A percentile compares a stretch with the other conserved stretches of the same genome.
Evolutionary conservation across 305 asterid species (phyloP).

Genomic region (Lippia alba): DNA sequence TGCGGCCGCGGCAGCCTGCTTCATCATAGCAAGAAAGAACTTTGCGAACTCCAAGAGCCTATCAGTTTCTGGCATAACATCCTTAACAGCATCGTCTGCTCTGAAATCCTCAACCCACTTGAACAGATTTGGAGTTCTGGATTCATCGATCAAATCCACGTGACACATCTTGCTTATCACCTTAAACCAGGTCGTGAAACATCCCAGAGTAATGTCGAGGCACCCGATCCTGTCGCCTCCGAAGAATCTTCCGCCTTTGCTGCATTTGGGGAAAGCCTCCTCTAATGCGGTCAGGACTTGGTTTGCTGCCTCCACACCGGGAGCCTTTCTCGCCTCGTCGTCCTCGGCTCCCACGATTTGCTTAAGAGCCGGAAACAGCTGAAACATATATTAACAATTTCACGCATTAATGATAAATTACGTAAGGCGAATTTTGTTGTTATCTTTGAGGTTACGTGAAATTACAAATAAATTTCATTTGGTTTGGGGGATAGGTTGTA

Average conservation of each 20-base stretch:
- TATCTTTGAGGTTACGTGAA: not conserved
- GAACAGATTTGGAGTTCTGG: constrained; percentile 19
- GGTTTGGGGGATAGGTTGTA: no score
- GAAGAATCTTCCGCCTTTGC: constrained; percentile 54
- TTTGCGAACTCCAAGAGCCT: constrained; percentile 33
- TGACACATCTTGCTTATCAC: constrained; percentile 33
- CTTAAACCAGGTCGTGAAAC: constrained; percentile 48
- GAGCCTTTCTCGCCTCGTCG: not conserved
- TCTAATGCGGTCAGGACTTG: constrained; percentile 33
- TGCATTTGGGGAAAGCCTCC: constrained; percentile 23
- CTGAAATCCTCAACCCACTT: constrained; percentile 20
- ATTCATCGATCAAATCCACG: constrained; percentile 40
- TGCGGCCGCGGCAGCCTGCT: no score
- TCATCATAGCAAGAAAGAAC: no score
- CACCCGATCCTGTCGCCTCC: constrained; percentile 59
- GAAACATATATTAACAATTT: not conserved
- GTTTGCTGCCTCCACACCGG: not conserved
- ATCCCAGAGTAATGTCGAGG: constrained; percentile 55
- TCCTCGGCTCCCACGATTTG: not conserved
- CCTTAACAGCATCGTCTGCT: constrained; percentile 12
- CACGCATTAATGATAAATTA: not conserved
- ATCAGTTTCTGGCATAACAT: constrained; percentile 33
- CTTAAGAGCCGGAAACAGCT: not conserved
- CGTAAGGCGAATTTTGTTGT: no score
- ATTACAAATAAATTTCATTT: no score